These are phyloP conservation scores for Aspergillus pseudotamarii DNA, from an alignment of 2,329 filamentous ascomycete species.

Conservation along the genomic window DNA sequence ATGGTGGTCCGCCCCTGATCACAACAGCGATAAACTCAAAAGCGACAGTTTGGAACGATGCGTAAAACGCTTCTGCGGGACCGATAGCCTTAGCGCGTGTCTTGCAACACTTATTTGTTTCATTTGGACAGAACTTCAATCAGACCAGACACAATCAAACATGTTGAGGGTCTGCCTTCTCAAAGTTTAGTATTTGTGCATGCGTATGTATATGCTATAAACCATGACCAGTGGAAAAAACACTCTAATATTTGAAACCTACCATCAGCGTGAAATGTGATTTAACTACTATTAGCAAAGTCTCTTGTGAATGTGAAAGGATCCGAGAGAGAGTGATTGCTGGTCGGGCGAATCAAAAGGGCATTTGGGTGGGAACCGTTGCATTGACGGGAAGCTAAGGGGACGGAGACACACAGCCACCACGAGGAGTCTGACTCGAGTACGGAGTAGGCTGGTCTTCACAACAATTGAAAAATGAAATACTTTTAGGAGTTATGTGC, in stretches of 20 bases:
- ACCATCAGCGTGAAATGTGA: background rate
- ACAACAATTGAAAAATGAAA: no score
- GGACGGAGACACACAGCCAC: slow-evolving; percentile 3
- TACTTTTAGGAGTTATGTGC: background rate
- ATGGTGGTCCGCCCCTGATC: background rate
- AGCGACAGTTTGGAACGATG: background rate
- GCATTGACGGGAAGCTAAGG: slow-evolving; percentile 3
- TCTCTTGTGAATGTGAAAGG: background rate
- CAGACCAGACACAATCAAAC: background rate
- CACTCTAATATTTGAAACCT: background rate
- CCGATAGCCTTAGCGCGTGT: background rate
- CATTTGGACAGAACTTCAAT: background rate
- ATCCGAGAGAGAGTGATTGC: background rate
- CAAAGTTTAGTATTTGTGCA: background rate
- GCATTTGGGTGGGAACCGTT: background rate
- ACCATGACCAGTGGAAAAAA: background rate
- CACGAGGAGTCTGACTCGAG: background rate
- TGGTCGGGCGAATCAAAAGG: background rate
- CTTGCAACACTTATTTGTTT: background rate
- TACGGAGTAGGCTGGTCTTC: background rate
- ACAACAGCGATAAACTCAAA: background rate
- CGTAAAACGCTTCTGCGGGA: background rate
- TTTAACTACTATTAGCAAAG: background rate
- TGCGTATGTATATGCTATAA: background rate
- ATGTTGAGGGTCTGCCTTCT: background rate